phyloP scores from a whole-genome alignment of 2,329 filamentous ascomycete species.

The Akanthomyces lecanii region DNA sequence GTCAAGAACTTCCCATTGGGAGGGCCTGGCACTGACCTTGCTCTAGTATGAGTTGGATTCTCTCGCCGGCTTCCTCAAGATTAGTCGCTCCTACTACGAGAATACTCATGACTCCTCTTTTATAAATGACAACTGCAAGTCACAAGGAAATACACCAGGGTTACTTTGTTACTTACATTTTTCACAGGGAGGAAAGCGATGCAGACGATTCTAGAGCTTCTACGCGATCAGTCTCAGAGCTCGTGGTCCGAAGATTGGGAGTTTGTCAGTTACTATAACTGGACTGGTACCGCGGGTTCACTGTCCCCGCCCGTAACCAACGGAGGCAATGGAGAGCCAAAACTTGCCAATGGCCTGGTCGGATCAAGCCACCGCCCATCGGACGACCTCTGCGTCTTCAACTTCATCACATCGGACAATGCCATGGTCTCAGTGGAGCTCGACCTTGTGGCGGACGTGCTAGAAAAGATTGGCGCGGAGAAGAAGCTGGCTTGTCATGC shows the following conservation, averaged over 20 bases:
- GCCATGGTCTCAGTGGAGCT: slow-evolving; percentile 48
- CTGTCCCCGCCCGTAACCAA: slow-evolving; percentile 49
- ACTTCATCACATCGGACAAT: slow-evolving; percentile 42
- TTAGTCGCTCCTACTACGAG: slow-evolving; percentile 72
- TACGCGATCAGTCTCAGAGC: slow-evolving; percentile 26
- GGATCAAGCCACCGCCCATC: slow-evolving; percentile 78
- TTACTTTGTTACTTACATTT: slow-evolving; percentile 40
- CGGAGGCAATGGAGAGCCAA: slow-evolving; percentile 70
- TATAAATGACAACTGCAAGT: slow-evolving; percentile 42
- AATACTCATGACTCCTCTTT: slow-evolving; percentile 65
- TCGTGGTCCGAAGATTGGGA: slow-evolving; percentile 24
- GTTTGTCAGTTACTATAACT: slow-evolving; percentile 29
- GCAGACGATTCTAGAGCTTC: slow-evolving; percentile 25
- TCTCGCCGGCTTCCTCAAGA: slow-evolving; percentile 77
- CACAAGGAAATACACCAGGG: not conserved
- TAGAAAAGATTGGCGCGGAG: slow-evolving; percentile 63
- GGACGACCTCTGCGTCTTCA: slow-evolving; percentile 74
- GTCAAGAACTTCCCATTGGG: slow-evolving; percentile 43
- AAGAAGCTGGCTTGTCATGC: slow-evolving; percentile 56
- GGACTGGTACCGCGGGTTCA: slow-evolving; percentile 26
- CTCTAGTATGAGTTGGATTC: slow-evolving; percentile 84
- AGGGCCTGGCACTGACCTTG: not conserved
- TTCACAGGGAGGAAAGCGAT: slow-evolving; percentile 63
- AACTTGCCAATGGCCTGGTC: slow-evolving; percentile 71
- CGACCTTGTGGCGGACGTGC: slow-evolving; percentile 54